Evolutionary conservation across 345 rosid species (phyloP).

Genomic region (Citrus hindsii): DNA sequence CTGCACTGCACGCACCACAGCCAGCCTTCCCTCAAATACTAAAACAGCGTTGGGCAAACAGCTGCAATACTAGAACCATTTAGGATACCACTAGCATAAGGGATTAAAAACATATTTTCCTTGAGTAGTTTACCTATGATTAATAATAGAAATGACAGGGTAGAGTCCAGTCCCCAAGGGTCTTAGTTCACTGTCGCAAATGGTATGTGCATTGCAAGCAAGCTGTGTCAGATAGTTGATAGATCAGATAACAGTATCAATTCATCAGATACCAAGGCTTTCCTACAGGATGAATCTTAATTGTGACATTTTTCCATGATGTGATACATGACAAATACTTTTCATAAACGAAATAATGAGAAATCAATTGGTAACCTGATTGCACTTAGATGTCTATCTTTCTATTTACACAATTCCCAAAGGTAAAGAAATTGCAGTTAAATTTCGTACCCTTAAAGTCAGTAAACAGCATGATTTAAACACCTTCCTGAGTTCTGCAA

Average conservation of each 20-base stretch:
- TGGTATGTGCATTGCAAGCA: slow-evolving; percentile 94
- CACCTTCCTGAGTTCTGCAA: not conserved
- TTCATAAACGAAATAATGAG: not conserved
- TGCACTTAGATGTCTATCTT: not conserved
- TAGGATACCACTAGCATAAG: slow-evolving; percentile 13
- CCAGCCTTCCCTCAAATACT: slow-evolving; percentile 71
- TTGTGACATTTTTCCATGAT: not conserved
- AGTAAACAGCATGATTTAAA: slow-evolving; percentile 1
- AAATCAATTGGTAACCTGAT: slow-evolving; percentile 9
- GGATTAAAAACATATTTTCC: not conserved
- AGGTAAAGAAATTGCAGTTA: slow-evolving; percentile 3
- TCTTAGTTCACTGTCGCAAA: slow-evolving; percentile 90
- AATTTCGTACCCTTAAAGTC: not conserved
- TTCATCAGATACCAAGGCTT: not conserved
- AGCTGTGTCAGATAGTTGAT: slow-evolving; percentile 49
- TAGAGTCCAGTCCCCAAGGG: slow-evolving; percentile 87
- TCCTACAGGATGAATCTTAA: not conserved
- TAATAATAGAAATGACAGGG: slow-evolving; percentile 82
- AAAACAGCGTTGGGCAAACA: slow-evolving; percentile 87
- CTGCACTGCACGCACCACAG: slow-evolving; percentile 75
- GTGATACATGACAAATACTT: not conserved
- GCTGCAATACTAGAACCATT: slow-evolving; percentile 39
- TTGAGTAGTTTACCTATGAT: slow-evolving; percentile 69
- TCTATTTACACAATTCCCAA: not conserved
- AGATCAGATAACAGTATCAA: slow-evolving; percentile 12